Evolutionary conservation across 2,329 filamentous ascomycete species (phyloP).

Genomic region (Aspergillus floridensis): DNA sequence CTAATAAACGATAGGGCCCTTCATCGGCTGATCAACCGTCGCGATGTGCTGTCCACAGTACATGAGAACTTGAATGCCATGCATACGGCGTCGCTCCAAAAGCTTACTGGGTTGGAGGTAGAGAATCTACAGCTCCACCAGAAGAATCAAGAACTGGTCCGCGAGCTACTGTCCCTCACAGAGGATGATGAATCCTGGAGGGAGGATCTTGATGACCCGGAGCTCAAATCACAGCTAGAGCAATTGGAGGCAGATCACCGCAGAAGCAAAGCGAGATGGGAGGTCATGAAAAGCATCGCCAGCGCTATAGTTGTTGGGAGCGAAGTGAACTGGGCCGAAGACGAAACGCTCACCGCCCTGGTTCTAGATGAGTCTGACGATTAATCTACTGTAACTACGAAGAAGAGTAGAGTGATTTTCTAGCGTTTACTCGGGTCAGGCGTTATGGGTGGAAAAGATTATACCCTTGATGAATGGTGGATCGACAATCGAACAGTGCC

Average conservation of each 20-base stretch:
- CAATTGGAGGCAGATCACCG: constrained; percentile 60
- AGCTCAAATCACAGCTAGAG: constrained; percentile 55
- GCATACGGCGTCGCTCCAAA: constrained; percentile 51
- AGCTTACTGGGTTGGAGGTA: constrained; percentile 57
- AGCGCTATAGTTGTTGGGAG: constrained; percentile 77
- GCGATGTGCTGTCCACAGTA: constrained; percentile 64
- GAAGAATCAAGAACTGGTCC: constrained; percentile 63
- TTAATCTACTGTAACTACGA: constrained; percentile 21
- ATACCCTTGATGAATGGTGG: constrained; percentile 5
- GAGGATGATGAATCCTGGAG: constrained; percentile 53
- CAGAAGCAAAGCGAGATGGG: constrained; percentile 64
- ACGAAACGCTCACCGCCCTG: constrained; percentile 65
- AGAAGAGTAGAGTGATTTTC: not conserved
- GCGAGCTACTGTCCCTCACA: constrained; percentile 62
- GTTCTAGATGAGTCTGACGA: constrained; percentile 68
- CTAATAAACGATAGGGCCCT: constrained; percentile 56
- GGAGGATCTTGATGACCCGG: constrained; percentile 55
- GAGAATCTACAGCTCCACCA: constrained; percentile 57
- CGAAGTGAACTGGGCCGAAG: constrained; percentile 75
- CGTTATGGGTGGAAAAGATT: constrained; percentile 7
- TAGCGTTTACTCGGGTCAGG: constrained; percentile 7
- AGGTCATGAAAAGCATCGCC: constrained; percentile 73
- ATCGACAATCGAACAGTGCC: not conserved
- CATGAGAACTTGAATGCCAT: constrained; percentile 60
- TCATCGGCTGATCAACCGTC: constrained; percentile 62